Conservation (phyloP, 768 basidiomycete genomes). For the Termitomyces sp. region DNA sequence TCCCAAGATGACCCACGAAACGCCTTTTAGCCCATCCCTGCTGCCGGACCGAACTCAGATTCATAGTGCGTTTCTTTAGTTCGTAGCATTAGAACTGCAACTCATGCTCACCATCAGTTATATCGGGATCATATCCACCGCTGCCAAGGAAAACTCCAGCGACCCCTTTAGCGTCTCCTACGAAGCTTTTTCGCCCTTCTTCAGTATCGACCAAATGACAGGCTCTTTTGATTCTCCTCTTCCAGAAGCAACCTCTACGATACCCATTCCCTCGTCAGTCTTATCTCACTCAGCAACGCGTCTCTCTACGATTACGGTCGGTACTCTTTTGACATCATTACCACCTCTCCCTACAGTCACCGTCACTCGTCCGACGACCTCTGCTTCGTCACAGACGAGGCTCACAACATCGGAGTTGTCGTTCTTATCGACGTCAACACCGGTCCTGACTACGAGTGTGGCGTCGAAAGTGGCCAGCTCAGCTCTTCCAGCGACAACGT, state of each 20-base stretch:
- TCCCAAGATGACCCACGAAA: not conserved
- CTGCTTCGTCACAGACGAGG: conserved; percentile 15
- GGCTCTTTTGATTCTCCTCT: conserved; percentile 53
- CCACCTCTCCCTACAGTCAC: conserved; percentile 12
- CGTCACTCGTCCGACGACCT: not conserved
- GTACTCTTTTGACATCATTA: conserved; percentile 24
- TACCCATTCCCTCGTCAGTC: conserved; percentile 37
- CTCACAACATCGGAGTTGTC: conserved; percentile 14
- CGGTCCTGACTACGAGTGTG: conserved; percentile 6
- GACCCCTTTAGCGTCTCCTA: conserved; percentile 25
- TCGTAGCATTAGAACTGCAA: not conserved
- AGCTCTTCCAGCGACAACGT: conserved; percentile 3
- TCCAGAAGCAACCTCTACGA: conserved; percentile 42
- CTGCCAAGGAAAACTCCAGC: conserved; percentile 25
- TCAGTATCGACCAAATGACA: conserved; percentile 56
- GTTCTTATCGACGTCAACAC: conserved; percentile 13
- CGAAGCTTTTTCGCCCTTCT: conserved; percentile 48
- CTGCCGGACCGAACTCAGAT: conserved; percentile 54
- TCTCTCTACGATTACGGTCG: conserved; percentile 39
- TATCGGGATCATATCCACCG: conserved; percentile 49
- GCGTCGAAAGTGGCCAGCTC: conserved; percentile 1
- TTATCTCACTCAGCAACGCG: conserved; percentile 22
- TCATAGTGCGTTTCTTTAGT: conserved; percentile 43
- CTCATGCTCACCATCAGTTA: conserved; percentile 41
- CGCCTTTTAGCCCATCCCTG: conserved; percentile 44